Evolutionary conservation across 2,329 filamentous ascomycete species (phyloP), one percentile per base, ranked within the genome.

Genomic region (Achaetomium macrosporum): DNA sequence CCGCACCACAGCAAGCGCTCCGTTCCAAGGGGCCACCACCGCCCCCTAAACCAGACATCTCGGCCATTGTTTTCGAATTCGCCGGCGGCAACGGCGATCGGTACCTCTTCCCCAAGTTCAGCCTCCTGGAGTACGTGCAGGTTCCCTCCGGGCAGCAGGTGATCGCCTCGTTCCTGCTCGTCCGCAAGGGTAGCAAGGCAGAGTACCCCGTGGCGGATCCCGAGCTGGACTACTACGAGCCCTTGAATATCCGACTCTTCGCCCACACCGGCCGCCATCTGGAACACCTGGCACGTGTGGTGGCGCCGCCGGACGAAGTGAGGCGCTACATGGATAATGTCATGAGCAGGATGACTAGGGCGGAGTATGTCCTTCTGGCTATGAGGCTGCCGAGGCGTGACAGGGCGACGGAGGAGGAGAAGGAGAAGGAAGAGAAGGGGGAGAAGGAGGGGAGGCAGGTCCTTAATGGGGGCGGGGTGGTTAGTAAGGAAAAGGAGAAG

Each of bases 51-150:
- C 78, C 78, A 25, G 84, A 85, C 51, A 77, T 85, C 41, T 77
- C 82, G 1, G 82, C 83, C n/a, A 73, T 87, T 13, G 79, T 85
- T 1, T 79, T 90, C 56, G 84, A 88, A 59, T 88, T 89, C 65
- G 66, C 73, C 5, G 78, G 79, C 43, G 83, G 83, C 33, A 82
- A 74, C 2, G 87, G 86, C 42, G 88, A 92, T 66, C 80, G 87
- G 25, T 91, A 88, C 65, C 71, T 89, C 44, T 91, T 93, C 58
- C 88, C 88, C 2, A 87, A 84, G 59, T 85, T 87, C 64, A 87
- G 84, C 67, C 85, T 92, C 33, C 67, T 92, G 46, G 87, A 93
- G 65, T 84, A 82, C 63, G 71, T 84, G 1, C 64, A 72, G 10
- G 68, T 73, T 2, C 63, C 73, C 3, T 68, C 73, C 4, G 79